Percentiles rank a stretch among this genome's conserved stretches.
phyloP scores from a whole-genome alignment of 345 rosid species.

The Eucalyptus marginata region DNA sequence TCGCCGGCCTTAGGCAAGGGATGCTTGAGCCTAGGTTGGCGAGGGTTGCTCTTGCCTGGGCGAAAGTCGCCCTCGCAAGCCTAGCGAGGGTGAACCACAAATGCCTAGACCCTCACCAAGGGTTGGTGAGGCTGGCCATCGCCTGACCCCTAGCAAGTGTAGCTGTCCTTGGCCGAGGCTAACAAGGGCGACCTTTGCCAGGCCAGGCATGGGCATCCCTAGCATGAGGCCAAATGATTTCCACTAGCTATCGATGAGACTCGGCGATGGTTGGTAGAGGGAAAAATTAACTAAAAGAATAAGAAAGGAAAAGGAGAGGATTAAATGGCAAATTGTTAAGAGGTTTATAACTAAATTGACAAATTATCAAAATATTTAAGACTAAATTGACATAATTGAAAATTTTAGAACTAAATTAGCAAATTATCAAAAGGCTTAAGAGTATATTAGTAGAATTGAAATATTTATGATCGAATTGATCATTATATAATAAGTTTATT shows the following conservation, averaged over 20 bases:
- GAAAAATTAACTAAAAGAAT: too few species aligned
- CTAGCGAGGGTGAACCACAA: background rate
- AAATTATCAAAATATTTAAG: too few species aligned
- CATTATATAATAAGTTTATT: too few species aligned
- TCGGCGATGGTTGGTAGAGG: fast-evolving
- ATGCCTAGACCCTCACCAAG: fast-evolving
- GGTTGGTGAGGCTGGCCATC: background rate
- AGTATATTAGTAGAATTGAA: fast-evolving
- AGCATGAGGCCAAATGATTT: background rate
- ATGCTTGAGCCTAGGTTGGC: background rate
- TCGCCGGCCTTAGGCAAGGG: fast-evolving
- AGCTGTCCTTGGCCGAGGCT: fast-evolving
- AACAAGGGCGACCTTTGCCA: fast-evolving
- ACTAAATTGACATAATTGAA: too few species aligned
- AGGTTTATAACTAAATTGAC: too few species aligned
- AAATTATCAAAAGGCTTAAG: too few species aligned
- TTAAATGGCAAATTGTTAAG: too few species aligned
- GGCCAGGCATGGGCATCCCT: fast-evolving
- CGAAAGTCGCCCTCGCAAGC: fast-evolving
- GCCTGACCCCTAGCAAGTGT: fast-evolving
- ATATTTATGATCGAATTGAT: fast-evolving
- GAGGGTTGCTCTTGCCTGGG: background rate
- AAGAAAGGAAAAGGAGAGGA: background rate
- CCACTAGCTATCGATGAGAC: fast-evolving
- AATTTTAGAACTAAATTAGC: too few species aligned